Evolutionary conservation across 495 filamentous ascomycete genomes (phyloP).

Genomic region (Lasiosphaeria hispida): DNA sequence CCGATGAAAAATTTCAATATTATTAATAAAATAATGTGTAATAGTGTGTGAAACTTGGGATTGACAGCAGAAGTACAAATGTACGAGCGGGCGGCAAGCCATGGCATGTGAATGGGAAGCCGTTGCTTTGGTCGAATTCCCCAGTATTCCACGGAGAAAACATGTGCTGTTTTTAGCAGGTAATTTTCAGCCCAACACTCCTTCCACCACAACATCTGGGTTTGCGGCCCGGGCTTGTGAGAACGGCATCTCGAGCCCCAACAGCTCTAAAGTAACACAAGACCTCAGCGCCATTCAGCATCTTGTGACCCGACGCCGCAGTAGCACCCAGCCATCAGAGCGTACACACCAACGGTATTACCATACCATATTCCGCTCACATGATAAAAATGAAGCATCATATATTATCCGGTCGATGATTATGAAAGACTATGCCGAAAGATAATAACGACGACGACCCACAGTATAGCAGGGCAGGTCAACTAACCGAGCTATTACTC

Average conservation of each 20-base stretch:
- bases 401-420: background rate
- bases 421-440: slow-evolving; percentile 7
- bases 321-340: slow-evolving; percentile 9
- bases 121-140: no score
- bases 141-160: no score
- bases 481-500: slow-evolving; percentile 1
- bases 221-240: background rate
- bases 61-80: no score
- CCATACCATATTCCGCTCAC: background rate
- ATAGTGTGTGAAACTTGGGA: no score
- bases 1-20: no score
- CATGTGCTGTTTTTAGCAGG: no score
- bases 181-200: no score
- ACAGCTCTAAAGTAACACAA: background rate
- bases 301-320: slow-evolving; percentile 1
- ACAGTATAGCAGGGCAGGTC: background rate
- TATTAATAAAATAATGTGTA: no score
- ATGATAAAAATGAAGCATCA: background rate
- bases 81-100: no score
- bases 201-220: no score
- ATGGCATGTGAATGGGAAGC: background rate
- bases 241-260: slow-evolving; percentile 10
- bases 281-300: background rate
- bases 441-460: no score
- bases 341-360: slow-evolving; percentile 1